Conservation (phyloP, 345 rosid species). For the Excoecaria cochinchinensis region DNA sequence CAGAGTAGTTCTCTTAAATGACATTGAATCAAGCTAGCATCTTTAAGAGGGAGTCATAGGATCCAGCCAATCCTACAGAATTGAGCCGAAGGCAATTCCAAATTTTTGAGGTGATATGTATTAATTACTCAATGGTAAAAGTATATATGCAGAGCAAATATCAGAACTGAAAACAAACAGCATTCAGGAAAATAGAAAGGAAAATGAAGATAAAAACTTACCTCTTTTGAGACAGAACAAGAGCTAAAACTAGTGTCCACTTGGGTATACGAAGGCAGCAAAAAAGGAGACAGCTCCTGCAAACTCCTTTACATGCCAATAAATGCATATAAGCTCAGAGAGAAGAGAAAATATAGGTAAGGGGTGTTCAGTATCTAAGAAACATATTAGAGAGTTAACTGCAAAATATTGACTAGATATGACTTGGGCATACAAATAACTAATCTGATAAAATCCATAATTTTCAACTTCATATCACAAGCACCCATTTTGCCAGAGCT, state of each 20-base stretch:
- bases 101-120: neutral
- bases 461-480: neutral
- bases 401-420: neutral
- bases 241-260: conserved; percentile 37
- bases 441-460: neutral
- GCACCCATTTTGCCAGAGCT: neutral
- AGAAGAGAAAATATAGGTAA: neutral
- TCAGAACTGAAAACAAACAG: neutral
- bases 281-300: conserved; percentile 58
- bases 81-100: neutral
- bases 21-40: neutral
- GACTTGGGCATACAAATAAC: neutral
- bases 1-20: neutral
- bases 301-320: conserved; percentile 63
- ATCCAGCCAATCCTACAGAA: neutral
- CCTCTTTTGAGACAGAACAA: conserved; percentile 41
- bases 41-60: neutral
- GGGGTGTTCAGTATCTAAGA: neutral
- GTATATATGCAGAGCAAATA: neutral
- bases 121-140: neutral
- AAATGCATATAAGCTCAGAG: conserved; percentile 16
- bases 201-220: conserved; percentile 6
- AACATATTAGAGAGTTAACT: neutral
- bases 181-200: neutral
- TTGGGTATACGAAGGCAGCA: conserved; percentile 41